Conservation (phyloP, 2,329 filamentous ascomycete species). For the Fusarium sp. region DNA sequence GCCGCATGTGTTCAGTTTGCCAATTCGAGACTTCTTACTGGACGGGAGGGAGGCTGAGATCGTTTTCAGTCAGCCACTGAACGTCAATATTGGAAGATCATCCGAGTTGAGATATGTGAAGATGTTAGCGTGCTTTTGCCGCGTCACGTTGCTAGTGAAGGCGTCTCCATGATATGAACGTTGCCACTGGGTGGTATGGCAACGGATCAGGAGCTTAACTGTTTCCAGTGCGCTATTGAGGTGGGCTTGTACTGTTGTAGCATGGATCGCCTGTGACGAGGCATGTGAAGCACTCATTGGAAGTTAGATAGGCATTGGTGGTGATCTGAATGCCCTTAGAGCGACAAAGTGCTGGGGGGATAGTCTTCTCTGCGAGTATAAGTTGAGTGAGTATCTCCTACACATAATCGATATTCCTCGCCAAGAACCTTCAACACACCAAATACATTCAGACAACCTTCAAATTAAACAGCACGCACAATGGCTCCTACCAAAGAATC, state of each 20-base stretch:
- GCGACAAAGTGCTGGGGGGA: too few relatives aligned
- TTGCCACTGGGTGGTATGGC: not conserved
- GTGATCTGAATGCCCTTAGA: too few relatives aligned
- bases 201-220: not conserved
- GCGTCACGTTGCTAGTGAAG: not conserved
- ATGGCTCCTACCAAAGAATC: not conserved
- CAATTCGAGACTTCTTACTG: not conserved
- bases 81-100: not conserved
- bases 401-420: not conserved
- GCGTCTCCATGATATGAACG: not conserved
- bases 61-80: not conserved
- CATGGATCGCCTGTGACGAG: accelerated
- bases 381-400: not conserved
- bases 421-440: too few relatives aligned
- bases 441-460: accelerated
- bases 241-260: not conserved
- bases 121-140: not conserved
- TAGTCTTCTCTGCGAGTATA: not conserved
- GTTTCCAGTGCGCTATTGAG: not conserved
- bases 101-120: not conserved
- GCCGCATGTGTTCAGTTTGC: not conserved
- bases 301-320: not conserved
- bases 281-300: not conserved
- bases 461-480: not conserved
- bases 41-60: not conserved